These are phyloP conservation scores for Leucocoprinus birnbaumii DNA, from an alignment of 768 basidiomycete species.

Conservation along the genomic window DNA sequence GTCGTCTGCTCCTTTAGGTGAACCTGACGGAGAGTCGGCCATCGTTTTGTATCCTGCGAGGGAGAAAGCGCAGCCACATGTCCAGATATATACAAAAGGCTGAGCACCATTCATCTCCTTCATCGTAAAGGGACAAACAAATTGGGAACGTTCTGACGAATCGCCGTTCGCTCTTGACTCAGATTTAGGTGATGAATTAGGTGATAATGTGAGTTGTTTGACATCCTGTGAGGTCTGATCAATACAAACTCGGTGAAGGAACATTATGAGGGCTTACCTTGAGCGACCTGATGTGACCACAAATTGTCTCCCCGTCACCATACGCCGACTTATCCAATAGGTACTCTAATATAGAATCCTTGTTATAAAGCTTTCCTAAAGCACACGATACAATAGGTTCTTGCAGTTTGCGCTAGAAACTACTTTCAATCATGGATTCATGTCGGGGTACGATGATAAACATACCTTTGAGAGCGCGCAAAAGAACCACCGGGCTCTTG, in stretches of 20 bases:
- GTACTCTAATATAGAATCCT: slow-evolving; percentile 90
- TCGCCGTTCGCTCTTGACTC: slow-evolving; percentile 32
- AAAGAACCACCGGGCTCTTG: slow-evolving; percentile 85
- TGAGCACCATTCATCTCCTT: slow-evolving; percentile 93
- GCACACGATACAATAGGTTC: slow-evolving; percentile 91
- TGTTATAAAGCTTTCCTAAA: slow-evolving; percentile 94
- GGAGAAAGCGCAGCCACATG: slow-evolving; percentile 92
- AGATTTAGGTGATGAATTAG: slow-evolving; percentile 48
- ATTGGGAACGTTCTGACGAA: slow-evolving; percentile 51
- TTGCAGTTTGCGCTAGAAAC: slow-evolving; percentile 67
- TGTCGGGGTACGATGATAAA: neutral
- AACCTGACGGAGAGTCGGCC: slow-evolving; percentile 28
- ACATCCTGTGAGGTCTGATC: slow-evolving; percentile 58
- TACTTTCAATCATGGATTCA: neutral
- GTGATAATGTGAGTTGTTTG: slow-evolving; percentile 76
- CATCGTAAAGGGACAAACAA: slow-evolving; percentile 87
- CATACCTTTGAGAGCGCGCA: slow-evolving; percentile 93
- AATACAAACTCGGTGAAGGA: neutral
- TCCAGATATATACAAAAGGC: slow-evolving; percentile 83
- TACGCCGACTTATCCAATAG: slow-evolving; percentile 79
- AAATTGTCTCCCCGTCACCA: slow-evolving; percentile 90
- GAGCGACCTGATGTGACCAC: slow-evolving; percentile 85
- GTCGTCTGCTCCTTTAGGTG: slow-evolving; percentile 23
- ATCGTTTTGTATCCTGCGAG: slow-evolving; percentile 78
- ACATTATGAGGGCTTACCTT: slow-evolving; percentile 56